Evolutionary conservation across 257 asterid species (phyloP).

Genomic region (Solanum ossicruentum): DNA sequence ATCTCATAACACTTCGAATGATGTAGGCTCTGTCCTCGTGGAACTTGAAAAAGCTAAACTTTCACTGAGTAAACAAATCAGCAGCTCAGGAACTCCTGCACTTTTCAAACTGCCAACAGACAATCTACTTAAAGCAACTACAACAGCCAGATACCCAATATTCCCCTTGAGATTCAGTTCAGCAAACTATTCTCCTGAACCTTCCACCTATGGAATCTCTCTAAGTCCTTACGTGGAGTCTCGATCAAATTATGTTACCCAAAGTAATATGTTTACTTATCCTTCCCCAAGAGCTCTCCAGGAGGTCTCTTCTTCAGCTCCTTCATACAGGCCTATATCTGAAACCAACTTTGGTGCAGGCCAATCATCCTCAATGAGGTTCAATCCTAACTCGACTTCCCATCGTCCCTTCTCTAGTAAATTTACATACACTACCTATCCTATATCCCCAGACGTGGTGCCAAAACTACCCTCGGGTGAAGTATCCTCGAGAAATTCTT

Average conservation of each 20-base stretch:
- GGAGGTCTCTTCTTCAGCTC: slow-evolving; percentile 10
- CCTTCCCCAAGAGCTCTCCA: slow-evolving; percentile 8
- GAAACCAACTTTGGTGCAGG: slow-evolving; percentile 18
- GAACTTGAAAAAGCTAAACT: slow-evolving; percentile 56
- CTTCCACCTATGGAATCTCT: slow-evolving; percentile 2
- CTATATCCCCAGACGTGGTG: slow-evolving; percentile 19
- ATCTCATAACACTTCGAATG: slow-evolving; percentile 24
- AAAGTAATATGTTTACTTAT: slow-evolving; percentile 1
- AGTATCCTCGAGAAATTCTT: slow-evolving; percentile 20
- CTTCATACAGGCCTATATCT: slow-evolving; percentile 11
- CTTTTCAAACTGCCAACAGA: slow-evolving; percentile 60
- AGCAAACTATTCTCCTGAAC: slow-evolving; percentile 14
- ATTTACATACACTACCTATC: slow-evolving; percentile 11
- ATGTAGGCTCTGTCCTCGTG: slow-evolving; percentile 42
- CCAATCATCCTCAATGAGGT: slow-evolving; percentile 11
- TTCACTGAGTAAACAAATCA: slow-evolving; percentile 43
- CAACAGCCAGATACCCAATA: slow-evolving; percentile 1
- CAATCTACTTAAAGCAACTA: slow-evolving; percentile 18
- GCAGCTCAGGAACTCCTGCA: slow-evolving; percentile 1
- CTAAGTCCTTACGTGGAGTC: slow-evolving; percentile 19
- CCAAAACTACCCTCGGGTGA: slow-evolving; percentile 18
- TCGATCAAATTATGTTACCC: slow-evolving; percentile 10
- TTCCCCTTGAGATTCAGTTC: slow-evolving; percentile 4
- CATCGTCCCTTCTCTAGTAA: slow-evolving; percentile 8
- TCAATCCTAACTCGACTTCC: slow-evolving; percentile 16